Evolutionary conservation across 805 yeast genomes (phyloP).

Genomic region (Kurtzmaniella fragi): DNA sequence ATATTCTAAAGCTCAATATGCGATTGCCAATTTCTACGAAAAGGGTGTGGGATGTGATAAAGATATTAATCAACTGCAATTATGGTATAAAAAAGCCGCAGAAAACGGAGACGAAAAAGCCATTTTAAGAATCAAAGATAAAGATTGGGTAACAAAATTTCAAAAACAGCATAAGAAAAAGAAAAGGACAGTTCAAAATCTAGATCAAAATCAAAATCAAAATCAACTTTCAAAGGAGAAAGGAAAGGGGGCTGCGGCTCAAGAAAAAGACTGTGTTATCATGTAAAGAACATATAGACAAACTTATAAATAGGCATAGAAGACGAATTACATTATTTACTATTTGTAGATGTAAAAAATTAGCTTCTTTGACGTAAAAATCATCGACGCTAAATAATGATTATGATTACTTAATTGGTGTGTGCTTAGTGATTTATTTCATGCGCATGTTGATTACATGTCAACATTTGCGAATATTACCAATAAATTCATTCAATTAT

Average conservation of each 20-base stretch:
- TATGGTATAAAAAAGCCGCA: constrained; percentile 76
- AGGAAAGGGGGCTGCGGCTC: constrained; percentile 12
- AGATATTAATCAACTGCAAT: constrained; percentile 52
- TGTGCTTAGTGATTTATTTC: no score
- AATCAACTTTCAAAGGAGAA: constrained; percentile 1
- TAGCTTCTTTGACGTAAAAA: no score
- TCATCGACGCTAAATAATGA: no score
- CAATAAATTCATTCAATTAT: no score
- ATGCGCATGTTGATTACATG: no score
- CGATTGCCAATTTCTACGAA: constrained; percentile 78
- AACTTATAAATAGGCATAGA: no score
- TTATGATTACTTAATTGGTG: no score
- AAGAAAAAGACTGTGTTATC: constrained; percentile 42
- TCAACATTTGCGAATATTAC: no score
- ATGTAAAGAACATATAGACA: constrained; percentile 17
- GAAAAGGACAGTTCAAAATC: constrained; percentile 6
- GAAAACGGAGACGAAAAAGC: constrained; percentile 45
- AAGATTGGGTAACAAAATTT: constrained; percentile 23
- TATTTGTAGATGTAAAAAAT: no score
- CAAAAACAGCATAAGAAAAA: constrained; percentile 26
- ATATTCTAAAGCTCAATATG: constrained; percentile 76
- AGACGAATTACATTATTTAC: no score
- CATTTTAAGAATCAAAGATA: constrained; percentile 26
- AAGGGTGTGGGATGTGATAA: constrained; percentile 80
- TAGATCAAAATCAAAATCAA: no score